A percentile compares a stretch with the other conserved stretches of the same genome.
Evolutionary conservation across 257 asterid genomes (phyloP).

Genomic region (Mentha longifolia): DNA sequence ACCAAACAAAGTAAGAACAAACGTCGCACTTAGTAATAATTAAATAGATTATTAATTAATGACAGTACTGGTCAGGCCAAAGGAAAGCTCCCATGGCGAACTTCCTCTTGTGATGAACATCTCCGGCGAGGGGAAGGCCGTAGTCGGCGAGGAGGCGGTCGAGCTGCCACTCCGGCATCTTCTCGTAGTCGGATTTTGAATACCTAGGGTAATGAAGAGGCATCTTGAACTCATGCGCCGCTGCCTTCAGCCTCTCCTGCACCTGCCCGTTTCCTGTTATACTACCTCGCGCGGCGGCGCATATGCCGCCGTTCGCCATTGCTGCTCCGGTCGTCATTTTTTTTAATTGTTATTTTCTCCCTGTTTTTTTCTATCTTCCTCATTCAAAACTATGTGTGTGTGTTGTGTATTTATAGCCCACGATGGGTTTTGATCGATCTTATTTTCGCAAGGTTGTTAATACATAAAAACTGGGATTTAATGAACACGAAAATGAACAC

Average conservation of each 20-base stretch:
- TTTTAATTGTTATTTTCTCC: background rate
- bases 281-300: conserved; percentile 36
- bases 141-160: conserved; percentile 44
- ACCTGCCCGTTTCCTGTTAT: conserved; percentile 9
- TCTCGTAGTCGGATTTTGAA: conserved; percentile 50
- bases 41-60: background rate
- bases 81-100: conserved; percentile 62
- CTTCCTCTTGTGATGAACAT: conserved; percentile 47
- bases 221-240: conserved; percentile 39
- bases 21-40: no score
- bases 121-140: conserved; percentile 51
- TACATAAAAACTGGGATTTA: no score
- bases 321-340: conserved; percentile 28
- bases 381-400: background rate
- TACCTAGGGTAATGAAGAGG: conserved; percentile 54
- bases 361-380: background rate
- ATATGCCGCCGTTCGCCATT: background rate
- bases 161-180: conserved; percentile 53
- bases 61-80: conserved; percentile 35
- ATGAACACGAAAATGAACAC: no score
- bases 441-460: no score
- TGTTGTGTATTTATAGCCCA: background rate
- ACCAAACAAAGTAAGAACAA: no score
- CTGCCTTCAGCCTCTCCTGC: background rate
- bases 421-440: background rate